phyloP scores from a whole-genome alignment of 768 basidiomycete genomes.

The Trametes sanguinea region DNA sequence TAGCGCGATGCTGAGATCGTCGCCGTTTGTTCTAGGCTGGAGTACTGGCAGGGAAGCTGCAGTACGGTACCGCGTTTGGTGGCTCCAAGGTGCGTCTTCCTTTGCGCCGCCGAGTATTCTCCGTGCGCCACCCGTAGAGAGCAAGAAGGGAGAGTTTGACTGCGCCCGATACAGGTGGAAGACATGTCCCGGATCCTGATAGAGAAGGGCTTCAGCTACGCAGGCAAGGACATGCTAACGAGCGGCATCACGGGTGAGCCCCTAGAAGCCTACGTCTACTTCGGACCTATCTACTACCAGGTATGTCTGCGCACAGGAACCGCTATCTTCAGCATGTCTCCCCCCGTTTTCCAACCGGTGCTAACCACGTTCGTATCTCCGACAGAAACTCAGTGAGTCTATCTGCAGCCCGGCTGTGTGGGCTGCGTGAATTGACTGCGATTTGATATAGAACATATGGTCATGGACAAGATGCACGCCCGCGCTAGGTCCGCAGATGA shows the following conservation, averaged over 20 bases:
- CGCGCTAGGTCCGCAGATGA: conserved; percentile 71
- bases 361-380: conserved; percentile 9
- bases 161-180: conserved; percentile 61
- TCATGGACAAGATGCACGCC: conserved; percentile 99
- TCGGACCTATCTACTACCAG: conserved; percentile 98
- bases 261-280: conserved; percentile 96
- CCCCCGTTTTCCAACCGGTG: not conserved
- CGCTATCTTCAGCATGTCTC: not conserved
- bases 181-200: conserved; percentile 98
- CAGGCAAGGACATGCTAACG: conserved; percentile 98
- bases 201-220: conserved; percentile 94
- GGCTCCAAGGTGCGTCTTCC: conserved; percentile 78
- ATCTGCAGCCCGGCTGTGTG: not conserved
- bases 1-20: conserved; percentile 4
- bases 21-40: conserved; percentile 64
- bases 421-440: conserved; percentile 11
- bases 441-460: conserved; percentile 81
- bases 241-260: conserved; percentile 98
- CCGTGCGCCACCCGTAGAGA: not conserved
- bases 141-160: not conserved
- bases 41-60: conserved; percentile 83
- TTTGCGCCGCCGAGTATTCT: conserved; percentile 4
- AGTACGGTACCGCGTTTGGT: conserved; percentile 96
- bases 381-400: conserved; percentile 88
- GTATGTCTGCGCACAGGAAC: conserved; percentile 40